phyloP scores from a whole-genome alignment of 306 rosid species.

The Oxytropis ochrocephala region DNA sequence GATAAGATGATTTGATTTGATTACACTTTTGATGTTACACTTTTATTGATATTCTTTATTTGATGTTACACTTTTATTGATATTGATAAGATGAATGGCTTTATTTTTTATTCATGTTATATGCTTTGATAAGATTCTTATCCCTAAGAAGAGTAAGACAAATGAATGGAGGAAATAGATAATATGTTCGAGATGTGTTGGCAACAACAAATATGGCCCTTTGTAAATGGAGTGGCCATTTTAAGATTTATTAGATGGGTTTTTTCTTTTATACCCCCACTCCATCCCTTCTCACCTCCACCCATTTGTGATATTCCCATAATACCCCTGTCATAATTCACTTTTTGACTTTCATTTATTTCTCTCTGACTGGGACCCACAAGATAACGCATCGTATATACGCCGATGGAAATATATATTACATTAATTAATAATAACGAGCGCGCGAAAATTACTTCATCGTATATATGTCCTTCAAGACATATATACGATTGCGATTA shows the following conservation, averaged over 20 bases:
- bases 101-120: background rate
- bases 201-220: background rate
- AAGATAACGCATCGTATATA: too few relatives aligned
- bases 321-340: too few relatives aligned
- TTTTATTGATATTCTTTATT: background rate
- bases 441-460: too few relatives aligned
- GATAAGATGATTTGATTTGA: background rate
- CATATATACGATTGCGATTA: too few relatives aligned
- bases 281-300: too few relatives aligned
- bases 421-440: too few relatives aligned
- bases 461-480: too few relatives aligned
- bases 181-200: background rate
- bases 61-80: background rate
- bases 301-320: too few relatives aligned
- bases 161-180: background rate
- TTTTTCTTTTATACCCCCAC: too few relatives aligned
- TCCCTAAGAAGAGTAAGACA: background rate
- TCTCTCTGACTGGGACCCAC: too few relatives aligned
- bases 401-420: too few relatives aligned
- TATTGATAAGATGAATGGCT: background rate
- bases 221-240: conserved; percentile 1
- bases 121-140: background rate
- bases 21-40: background rate
- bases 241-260: background rate
- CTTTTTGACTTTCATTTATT: too few relatives aligned